Percentiles rank a stretch among this genome's conserved stretches.
phyloP scores from a whole-genome alignment of 2,329 filamentous ascomycete species.

The Xylariaceae sp. region DNA sequence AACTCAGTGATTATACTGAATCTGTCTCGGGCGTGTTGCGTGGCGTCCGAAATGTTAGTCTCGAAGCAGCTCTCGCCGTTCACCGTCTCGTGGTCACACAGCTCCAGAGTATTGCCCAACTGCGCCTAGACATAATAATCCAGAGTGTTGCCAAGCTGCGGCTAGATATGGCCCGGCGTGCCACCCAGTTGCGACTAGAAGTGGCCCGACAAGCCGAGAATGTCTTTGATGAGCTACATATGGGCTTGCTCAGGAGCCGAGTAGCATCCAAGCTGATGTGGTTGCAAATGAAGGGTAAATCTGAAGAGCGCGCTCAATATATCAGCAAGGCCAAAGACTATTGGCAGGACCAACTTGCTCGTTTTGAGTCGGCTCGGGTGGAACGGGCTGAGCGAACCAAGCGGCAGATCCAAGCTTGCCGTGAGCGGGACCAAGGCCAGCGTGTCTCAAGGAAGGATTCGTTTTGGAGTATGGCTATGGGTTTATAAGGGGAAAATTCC shows the following conservation, averaged over 20 bases:
- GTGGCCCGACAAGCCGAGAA: conserved; percentile 34
- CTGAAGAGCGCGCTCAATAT: conserved; percentile 43
- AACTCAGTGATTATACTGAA: conserved; percentile 29
- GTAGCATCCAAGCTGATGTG: conserved; percentile 53
- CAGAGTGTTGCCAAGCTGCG: conserved; percentile 30
- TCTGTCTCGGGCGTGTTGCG: conserved; percentile 31
- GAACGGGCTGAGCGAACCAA: conserved; percentile 28
- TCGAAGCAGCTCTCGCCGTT: conserved; percentile 21
- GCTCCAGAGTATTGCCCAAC: conserved; percentile 20
- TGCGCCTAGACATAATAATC: conserved; percentile 20
- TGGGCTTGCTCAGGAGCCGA: conserved; percentile 49
- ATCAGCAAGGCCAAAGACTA: conserved; percentile 42
- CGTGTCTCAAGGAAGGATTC: conserved; percentile 21
- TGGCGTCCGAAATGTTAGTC: conserved; percentile 24
- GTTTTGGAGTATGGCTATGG: conserved; percentile 25
- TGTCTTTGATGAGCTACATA: conserved; percentile 37
- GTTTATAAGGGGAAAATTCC: conserved; percentile 7
- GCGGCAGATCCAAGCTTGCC: conserved; percentile 26
- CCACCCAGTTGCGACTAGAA: conserved; percentile 31
- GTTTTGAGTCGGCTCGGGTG: conserved; percentile 30
- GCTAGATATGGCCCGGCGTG: conserved; percentile 31
- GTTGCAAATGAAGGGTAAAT: conserved; percentile 49
- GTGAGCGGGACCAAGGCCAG: conserved; percentile 23
- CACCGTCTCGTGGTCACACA: conserved; percentile 23
- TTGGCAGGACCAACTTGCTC: conserved; percentile 35